These are phyloP conservation scores for Dictyostelium brefeldianum DNA, from an alignment of 78 protist genomes.

Conservation along the genomic window DNA sequence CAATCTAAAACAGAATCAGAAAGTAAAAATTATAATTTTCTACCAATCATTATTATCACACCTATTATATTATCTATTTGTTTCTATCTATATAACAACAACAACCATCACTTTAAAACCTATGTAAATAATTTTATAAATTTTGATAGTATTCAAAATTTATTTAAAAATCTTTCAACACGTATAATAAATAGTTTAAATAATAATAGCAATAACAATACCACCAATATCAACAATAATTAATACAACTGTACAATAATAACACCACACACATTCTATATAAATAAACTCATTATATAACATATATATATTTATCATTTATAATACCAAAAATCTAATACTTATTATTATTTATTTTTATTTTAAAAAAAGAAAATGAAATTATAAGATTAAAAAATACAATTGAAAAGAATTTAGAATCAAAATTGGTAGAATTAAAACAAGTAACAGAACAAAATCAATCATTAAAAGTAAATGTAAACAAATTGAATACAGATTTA, in stretches of 20 bases:
- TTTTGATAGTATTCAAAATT: neutral
- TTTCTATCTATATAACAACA: slow-evolving; percentile 10
- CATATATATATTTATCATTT: neutral
- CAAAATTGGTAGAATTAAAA: neutral
- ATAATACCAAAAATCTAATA: neutral
- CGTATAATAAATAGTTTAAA: neutral
- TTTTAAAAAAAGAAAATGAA: neutral
- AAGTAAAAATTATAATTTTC: slow-evolving; percentile 15
- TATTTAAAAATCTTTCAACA: neutral
- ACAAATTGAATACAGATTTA: neutral
- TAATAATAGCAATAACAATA: neutral
- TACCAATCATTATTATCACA: slow-evolving; percentile 25
- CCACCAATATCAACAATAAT: neutral
- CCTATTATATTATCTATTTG: slow-evolving; percentile 3
- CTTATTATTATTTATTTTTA: neutral
- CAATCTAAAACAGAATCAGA: slow-evolving; percentile 11
- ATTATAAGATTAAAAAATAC: neutral
- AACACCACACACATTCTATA: neutral
- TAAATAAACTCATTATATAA: neutral
- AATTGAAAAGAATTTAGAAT: slow-evolving; percentile 2
- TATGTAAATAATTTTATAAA: neutral
- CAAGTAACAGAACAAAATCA: neutral
- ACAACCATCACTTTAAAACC: neutral
- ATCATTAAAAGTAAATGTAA: neutral
- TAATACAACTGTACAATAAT: neutral